phyloP scores from a whole-genome alignment of 1,284 basidiomycete species.

The Leccinum subrobustum region DNA sequence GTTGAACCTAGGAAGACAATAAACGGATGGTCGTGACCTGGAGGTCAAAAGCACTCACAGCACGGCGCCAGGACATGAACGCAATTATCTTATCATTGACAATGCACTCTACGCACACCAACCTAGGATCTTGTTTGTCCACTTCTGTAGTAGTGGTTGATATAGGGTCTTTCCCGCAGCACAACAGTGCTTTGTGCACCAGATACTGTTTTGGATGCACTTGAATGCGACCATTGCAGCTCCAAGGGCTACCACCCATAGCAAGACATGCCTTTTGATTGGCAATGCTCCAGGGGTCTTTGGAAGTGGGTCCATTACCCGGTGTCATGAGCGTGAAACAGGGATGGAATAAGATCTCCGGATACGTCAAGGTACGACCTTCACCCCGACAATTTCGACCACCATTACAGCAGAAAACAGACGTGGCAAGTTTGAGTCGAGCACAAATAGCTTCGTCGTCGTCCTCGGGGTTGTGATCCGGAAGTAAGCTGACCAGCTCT shows the following conservation, averaged over 20 bases:
- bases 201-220: conserved; percentile 22
- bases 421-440: conserved; percentile 31
- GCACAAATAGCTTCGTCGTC: conserved; percentile 20
- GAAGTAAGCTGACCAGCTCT: conserved; percentile 30
- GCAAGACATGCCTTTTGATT: conserved; percentile 21
- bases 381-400: conserved; percentile 18
- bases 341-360: conserved; percentile 32
- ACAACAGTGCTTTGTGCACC: conserved; percentile 19
- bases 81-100: conserved; percentile 3
- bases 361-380: conserved; percentile 22
- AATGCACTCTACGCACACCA: conserved; percentile 22
- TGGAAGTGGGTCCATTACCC: conserved; percentile 11
- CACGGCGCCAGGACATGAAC: conserved; percentile 27
- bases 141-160: conserved; percentile 29
- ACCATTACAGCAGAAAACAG: conserved; percentile 27
- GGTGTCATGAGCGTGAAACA: conserved; percentile 26
- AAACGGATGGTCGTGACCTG: not conserved
- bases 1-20: conserved; percentile 20
- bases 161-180: conserved; percentile 26
- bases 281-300: conserved; percentile 25
- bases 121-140: conserved; percentile 22
- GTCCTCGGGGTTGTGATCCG: conserved; percentile 19
- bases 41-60: conserved; percentile 12
- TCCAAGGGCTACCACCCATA: conserved; percentile 36
- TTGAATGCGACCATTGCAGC: conserved; percentile 25